phyloP scores from a whole-genome alignment of 2,329 filamentous ascomycete species.

The Cordyceps tenuipes region DNA sequence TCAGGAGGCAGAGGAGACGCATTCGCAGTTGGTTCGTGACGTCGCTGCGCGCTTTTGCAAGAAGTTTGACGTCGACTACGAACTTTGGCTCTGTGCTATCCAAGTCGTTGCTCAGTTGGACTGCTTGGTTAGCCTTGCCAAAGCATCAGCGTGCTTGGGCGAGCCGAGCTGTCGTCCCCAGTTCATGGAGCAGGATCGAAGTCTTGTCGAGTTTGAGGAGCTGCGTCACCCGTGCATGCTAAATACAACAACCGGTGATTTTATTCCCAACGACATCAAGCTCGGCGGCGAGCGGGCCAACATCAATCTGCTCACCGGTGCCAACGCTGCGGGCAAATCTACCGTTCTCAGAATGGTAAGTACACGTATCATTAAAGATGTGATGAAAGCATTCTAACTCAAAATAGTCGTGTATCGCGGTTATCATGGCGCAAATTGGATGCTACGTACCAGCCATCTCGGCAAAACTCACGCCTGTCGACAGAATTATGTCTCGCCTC shows the following conservation, averaged over 20 bases:
- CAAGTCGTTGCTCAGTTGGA: conserved; percentile 87
- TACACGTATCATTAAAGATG: conserved; percentile 2
- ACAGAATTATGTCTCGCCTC: conserved; percentile 97
- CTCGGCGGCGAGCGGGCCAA: conserved; percentile 75
- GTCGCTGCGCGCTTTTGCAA: conserved; percentile 75
- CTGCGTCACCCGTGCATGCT: conserved; percentile 93
- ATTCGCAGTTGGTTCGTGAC: conserved; percentile 83
- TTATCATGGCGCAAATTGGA: conserved; percentile 95
- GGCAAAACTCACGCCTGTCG: conserved; percentile 79
- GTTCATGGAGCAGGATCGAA: conserved; percentile 81
- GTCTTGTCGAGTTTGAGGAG: conserved; percentile 83
- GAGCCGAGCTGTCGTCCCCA: conserved; percentile 78
- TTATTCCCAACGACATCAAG: conserved; percentile 90
- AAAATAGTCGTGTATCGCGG: conserved; percentile 75
- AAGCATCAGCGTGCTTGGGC: conserved; percentile 75
- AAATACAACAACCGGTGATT: conserved; percentile 77
- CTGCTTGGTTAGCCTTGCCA: conserved; percentile 87
- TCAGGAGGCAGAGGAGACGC: conserved; percentile 90
- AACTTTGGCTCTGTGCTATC: conserved; percentile 79
- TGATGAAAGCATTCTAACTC: conserved; percentile 17
- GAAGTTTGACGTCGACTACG: conserved; percentile 82
- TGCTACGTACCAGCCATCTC: conserved; percentile 81
- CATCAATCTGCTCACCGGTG: conserved; percentile 86
- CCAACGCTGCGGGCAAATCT: conserved; percentile 95
- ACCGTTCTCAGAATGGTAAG: conserved; percentile 88